Conservation (phyloP, 2,329 filamentous ascomycete genomes). For the Pseudogymnoascus sp. region DNA sequence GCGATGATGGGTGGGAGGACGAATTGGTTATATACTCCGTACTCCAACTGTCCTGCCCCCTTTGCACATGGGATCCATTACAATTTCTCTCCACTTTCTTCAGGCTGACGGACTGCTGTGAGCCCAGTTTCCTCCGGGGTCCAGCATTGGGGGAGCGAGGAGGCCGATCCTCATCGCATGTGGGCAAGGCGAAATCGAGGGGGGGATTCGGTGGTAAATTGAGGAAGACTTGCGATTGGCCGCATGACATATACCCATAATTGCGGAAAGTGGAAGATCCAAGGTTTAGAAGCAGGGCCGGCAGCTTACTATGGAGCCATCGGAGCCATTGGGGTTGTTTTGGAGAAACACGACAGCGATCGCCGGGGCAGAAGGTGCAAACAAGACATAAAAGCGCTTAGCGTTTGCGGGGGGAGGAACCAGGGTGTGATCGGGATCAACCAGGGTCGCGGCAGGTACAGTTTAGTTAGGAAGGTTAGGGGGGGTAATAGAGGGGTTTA, state of each 20-base stretch:
- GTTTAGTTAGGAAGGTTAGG: constrained; percentile 1
- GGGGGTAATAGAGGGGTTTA: background rate
- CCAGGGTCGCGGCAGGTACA: background rate
- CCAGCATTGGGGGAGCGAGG: no score
- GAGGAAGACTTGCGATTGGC: background rate
- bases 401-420: background rate
- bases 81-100: background rate
- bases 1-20: background rate
- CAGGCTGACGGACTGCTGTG: background rate
- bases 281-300: background rate
- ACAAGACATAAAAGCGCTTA: constrained; percentile 6
- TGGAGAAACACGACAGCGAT: background rate
- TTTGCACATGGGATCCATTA: constrained; percentile 1
- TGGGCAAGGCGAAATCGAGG: constrained; percentile 1
- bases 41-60: background rate
- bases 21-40: constrained; percentile 5
- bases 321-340: background rate
- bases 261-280: background rate
- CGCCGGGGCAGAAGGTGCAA: background rate
- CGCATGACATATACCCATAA: background rate
- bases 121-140: background rate
- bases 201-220: background rate
- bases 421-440: background rate
- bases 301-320: background rate
- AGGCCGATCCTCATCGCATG: background rate